Evolutionary conservation across 257 asterid species (phyloP).

Genomic region (Solanum clarkiae): DNA sequence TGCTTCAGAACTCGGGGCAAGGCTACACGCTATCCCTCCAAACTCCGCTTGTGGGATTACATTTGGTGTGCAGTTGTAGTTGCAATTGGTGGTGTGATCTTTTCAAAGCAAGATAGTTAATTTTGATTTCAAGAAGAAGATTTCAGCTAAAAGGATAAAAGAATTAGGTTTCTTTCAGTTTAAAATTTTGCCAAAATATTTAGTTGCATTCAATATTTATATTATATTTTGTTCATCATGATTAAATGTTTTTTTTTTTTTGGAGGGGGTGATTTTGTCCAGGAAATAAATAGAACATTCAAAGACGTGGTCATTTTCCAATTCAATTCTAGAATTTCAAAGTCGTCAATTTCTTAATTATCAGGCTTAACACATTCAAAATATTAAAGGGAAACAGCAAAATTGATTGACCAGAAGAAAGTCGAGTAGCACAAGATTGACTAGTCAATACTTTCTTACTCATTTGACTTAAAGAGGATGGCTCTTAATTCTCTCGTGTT

Average conservation of each 20-base stretch:
- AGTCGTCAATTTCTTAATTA: background rate
- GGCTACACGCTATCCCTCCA: background rate
- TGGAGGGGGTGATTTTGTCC: background rate
- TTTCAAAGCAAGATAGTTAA: background rate
- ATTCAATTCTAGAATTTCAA: background rate
- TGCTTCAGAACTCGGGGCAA: background rate
- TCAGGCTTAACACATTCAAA: background rate
- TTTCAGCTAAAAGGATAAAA: background rate
- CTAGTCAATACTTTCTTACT: background rate
- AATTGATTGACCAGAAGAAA: background rate
- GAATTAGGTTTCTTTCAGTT: background rate
- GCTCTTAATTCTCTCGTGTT: background rate
- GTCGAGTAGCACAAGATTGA: background rate
- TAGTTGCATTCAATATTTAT: background rate
- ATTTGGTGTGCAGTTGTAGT: background rate
- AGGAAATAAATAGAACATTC: background rate
- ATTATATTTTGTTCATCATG: background rate
- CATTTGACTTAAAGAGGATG: background rate
- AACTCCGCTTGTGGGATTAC: background rate
- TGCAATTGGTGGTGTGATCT: background rate
- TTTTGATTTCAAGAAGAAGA: background rate
- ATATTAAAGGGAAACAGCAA: background rate
- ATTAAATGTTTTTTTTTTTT: background rate
- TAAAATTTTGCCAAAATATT: background rate
- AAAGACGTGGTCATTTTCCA: background rate